Percentiles rank a stretch among this genome's conserved stretches.
phyloP scores from a whole-genome alignment of 129 eudicot genomes.

The Lonicera japonica region DNA sequence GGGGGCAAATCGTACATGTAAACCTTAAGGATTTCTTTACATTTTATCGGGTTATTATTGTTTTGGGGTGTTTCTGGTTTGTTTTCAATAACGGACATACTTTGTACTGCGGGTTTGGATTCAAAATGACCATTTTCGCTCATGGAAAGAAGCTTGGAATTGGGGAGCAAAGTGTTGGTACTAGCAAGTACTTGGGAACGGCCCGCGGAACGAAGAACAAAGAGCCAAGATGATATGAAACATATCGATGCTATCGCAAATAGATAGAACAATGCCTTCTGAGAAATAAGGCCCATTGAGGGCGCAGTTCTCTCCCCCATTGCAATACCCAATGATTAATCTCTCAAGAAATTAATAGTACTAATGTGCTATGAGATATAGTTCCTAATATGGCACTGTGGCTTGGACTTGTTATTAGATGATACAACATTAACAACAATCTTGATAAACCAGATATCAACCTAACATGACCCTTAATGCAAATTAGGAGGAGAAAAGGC shows the following conservation, averaged over 20 bases:
- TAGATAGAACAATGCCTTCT: slow-evolving; percentile 47
- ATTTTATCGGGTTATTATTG: background rate
- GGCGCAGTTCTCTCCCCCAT: slow-evolving; percentile 41
- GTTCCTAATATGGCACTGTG: background rate
- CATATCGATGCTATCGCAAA: slow-evolving; percentile 40
- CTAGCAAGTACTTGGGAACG: slow-evolving; percentile 27
- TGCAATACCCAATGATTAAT: slow-evolving; percentile 15
- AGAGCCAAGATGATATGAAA: slow-evolving; percentile 54
- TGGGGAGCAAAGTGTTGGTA: slow-evolving; percentile 41
- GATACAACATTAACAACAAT: too few species aligned
- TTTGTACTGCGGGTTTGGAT: background rate
- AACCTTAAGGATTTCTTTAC: slow-evolving; percentile 47
- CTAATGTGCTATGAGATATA: background rate
- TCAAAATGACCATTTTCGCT: too few species aligned
- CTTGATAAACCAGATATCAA: too few species aligned
- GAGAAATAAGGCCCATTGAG: slow-evolving; percentile 32
- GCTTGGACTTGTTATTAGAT: background rate
- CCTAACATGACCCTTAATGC: too few species aligned
- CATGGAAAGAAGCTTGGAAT: slow-evolving; percentile 24
- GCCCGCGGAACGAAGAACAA: slow-evolving; percentile 40
- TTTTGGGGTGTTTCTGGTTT: background rate
- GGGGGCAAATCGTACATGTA: slow-evolving; percentile 91
- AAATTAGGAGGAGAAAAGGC: background rate
- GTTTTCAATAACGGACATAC: background rate
- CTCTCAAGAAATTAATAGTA: background rate